Evolutionary conservation across 2,329 filamentous ascomycete species (phyloP), one percentile per base, ranked within the genome.

Genomic region (Madurella fahalii): DNA sequence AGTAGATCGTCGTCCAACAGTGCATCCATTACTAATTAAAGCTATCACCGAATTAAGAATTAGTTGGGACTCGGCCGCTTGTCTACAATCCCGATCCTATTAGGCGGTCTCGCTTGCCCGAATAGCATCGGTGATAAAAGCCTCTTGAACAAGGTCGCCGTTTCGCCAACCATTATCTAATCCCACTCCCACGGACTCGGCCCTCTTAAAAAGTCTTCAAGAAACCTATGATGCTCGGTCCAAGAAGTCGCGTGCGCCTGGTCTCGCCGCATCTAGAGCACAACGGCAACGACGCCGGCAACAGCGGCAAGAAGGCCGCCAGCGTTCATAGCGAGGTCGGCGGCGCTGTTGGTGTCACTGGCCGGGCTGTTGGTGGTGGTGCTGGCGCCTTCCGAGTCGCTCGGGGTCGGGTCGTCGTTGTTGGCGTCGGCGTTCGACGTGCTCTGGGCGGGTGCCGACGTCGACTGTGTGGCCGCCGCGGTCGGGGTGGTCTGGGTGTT

Each of bases 271-370:
- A 7, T 39, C 61, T 64, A 71, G 46, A 71, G 58, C 12, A 69
- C 52, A 47, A 64, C 67, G 25, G 63, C 68, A 25, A 67, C 60
- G n/a, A 65, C 65, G 40, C 63, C 69, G 9, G 67, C 68, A 25
- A 69, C 64, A 12, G 63, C 68, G 13, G 64, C 66, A 40, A 71
- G 50, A 30, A 70, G 47, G 37, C 65, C 59, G 45, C 68, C 67
- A 1, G 65, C 67, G 53, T 66, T 63, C 16, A 69, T 43, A n/a
- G 52, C 63, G 25, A 67, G 58, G 44, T 64, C 63, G 7, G 61
- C 63, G n/a, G 61, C 65, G 40, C 58, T 58, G 59, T 62, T 64
- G 47, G 61, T 62, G 13, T 56, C 57, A 50, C 39, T 51, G 30
- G 56, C 49, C n/a, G 56, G 47, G 18, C 56, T 46, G 17, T 48